Evolutionary conservation across 768 basidiomycete species (phyloP), one percentile per base, ranked within the genome.

Genomic region (Tylopilus cervinicoccineus): DNA sequence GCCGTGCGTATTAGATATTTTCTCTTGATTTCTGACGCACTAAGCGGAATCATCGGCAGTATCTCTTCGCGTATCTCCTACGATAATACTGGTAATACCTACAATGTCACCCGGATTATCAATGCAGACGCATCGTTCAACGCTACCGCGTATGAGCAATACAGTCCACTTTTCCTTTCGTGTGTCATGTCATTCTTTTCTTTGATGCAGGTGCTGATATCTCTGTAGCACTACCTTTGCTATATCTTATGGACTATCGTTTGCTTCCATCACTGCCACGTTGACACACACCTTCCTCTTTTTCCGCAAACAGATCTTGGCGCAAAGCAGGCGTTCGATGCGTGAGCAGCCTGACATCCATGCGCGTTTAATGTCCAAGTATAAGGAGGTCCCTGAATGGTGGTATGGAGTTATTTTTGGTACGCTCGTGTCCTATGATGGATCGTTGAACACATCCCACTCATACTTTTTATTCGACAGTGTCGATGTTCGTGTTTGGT

Each of bases 221-320:
- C 1, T 5, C 1, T 17, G 20, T 39, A 65, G 65, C 24, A 70
- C 80, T 23, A 84, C 86, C 0, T 92, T 91, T 59, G 83, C 90
- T 12, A 67, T 92, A 29, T 75, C 82, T 9, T 93, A 92, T 58
- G 89, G 84, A 20, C 72, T 92, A 9, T 86, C 84, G n/a, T 92
- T 93, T 55, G 88, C 88, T 2, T 77, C 81, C 26, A 84, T 92
- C 63, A 86, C 88, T 0, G 77, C 88, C 1, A 86, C 85, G 2
- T 61, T 88, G 51, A 79, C 75, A 24, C 91, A 93, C 57, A 79
- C 87, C 66, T 72, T 75, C 63, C 71, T 91, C 31, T 88, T 78
- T 68, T 87, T 82, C 76, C 80, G 87, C 56, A 85, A 87, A 61
- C 86, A 88, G 60, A 86, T 92, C 45, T 84, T 79, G 81, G 69